Evolutionary conservation across 305 asterid genomes (phyloP).

Genomic region (Nicotiana rustica): DNA sequence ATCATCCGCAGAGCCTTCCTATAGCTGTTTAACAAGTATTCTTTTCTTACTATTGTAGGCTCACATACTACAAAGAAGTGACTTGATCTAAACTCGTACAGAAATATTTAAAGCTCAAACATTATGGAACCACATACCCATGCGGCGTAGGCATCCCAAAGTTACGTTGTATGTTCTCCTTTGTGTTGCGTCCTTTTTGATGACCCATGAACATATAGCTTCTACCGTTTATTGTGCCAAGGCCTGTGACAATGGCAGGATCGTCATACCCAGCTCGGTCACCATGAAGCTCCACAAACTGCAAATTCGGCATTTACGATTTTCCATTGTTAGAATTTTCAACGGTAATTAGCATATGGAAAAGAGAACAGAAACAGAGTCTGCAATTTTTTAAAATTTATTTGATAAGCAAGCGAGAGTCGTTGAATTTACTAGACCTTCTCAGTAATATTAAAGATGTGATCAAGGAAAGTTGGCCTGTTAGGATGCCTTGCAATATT

Average conservation of each 20-base stretch:
- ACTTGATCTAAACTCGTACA: constrained; percentile 26
- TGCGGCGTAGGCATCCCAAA: constrained; percentile 99
- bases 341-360: background rate
- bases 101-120: constrained; percentile 26
- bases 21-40: constrained; percentile 63
- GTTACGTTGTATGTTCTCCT: constrained; percentile 93
- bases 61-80: background rate
- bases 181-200: constrained; percentile 95
- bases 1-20: constrained; percentile 98
- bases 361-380: background rate
- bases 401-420: background rate
- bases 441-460: constrained; percentile 89
- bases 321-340: constrained; percentile 27
- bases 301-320: constrained; percentile 34
- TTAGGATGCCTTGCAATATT: constrained; percentile 92
- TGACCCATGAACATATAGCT: constrained; percentile 97
- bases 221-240: constrained; percentile 90
- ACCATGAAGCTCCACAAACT: constrained; percentile 99
- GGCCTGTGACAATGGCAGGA: constrained; percentile 95
- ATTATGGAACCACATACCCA: constrained; percentile 65
- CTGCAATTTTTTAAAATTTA: background rate
- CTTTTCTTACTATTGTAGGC: background rate
- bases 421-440: constrained; percentile 55
- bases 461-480: constrained; percentile 99
- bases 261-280: constrained; percentile 99